Base-by-base conservation (phyloP, 768 basidiomycete genomes). In the Boletales sp. region DNA sequence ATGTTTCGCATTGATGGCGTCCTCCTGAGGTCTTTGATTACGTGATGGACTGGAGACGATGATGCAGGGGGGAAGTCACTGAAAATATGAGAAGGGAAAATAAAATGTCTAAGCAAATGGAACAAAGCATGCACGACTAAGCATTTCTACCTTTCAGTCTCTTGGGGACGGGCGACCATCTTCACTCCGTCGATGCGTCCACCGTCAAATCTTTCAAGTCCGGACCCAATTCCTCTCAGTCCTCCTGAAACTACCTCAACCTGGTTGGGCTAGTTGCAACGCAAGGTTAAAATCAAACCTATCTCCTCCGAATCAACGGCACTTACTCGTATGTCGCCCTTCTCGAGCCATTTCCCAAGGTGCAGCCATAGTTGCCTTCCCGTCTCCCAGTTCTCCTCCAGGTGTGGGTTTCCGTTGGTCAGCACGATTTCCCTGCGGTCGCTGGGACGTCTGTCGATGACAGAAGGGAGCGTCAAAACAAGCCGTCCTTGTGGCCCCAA, bases 161-260 rank as follows among this genome's bases (percentile, higher is more conserved):
- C 76, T 57, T 72, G 70, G 8, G 77, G 77, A 42, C 57, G 68
- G 48, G 63, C 68, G 44, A 79, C 67, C 34, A 80, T 57, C 58
- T 79, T 79, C 21, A 69, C 58, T 4, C 74, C 75, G 40, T 74
- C 76, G 15, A 79, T 70, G 52, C 71, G 59, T 30, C 70, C 68
- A 4, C 65, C 62, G 51, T 71, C 62, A 57, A 81, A 56, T 40
- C 71, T 65, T 58, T 69, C 64, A 42, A 82, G 57, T 9, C 73
- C 80, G 12, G 61, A 61, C 31, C 60, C 57, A 39, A 80, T 72
- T 11, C 72, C 77, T 29, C 59, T 64, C 19, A 80, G 60, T 8
- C 79, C 79, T 12, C 66, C 66, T 0, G 69, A 61, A 12, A 80
- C 47, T 14, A 72, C 57, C 47, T 78, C 73, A 10, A 73, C 66